Conservation (phyloP, 495 filamentous ascomycete species). For the Jackrogersella minutella region DNA sequence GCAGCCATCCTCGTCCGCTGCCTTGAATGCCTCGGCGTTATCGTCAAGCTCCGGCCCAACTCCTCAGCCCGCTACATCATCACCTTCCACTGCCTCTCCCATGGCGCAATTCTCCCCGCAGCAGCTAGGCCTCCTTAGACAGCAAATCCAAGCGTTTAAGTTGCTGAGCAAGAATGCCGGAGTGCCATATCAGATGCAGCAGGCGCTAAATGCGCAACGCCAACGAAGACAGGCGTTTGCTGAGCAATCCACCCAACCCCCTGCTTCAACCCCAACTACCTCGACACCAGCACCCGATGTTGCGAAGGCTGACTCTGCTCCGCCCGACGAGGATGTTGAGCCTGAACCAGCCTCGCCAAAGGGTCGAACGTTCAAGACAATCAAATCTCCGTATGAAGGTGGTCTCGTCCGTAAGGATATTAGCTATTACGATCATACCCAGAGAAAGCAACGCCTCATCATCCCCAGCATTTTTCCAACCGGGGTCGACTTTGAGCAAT, state of each 20-base stretch:
- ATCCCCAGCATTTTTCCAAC: conserved; percentile 87
- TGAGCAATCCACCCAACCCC: conserved; percentile 56
- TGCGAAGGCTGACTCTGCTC: conserved; percentile 38
- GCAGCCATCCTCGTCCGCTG: conserved; percentile 41
- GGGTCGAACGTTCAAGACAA: conserved; percentile 59
- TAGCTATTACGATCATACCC: conserved; percentile 78
- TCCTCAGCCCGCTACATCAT: conserved; percentile 43
- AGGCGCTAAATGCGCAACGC: conserved; percentile 76
- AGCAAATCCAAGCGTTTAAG: conserved; percentile 86
- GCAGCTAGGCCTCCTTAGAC: conserved; percentile 73
- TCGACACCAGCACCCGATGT: conserved; percentile 55
- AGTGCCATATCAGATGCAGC: conserved; percentile 75
- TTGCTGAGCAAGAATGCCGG: conserved; percentile 80
- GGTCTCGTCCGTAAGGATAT: conserved; percentile 65
- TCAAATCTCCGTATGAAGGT: conserved; percentile 70
- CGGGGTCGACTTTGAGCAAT: conserved; percentile 83
- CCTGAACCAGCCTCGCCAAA: conserved; percentile 40
- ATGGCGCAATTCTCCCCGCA: conserved; percentile 69
- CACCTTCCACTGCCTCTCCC: conserved; percentile 54
- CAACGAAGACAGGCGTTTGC: conserved; percentile 68
- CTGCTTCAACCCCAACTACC: conserved; percentile 46
- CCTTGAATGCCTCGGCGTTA: conserved; percentile 48
- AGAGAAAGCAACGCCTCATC: conserved; percentile 73
- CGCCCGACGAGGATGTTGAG: conserved; percentile 44
- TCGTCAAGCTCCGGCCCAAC: conserved; percentile 43